Evolutionary conservation across 106 monocot genomes (phyloP).

Genomic region (Narthecium ossifragum): DNA sequence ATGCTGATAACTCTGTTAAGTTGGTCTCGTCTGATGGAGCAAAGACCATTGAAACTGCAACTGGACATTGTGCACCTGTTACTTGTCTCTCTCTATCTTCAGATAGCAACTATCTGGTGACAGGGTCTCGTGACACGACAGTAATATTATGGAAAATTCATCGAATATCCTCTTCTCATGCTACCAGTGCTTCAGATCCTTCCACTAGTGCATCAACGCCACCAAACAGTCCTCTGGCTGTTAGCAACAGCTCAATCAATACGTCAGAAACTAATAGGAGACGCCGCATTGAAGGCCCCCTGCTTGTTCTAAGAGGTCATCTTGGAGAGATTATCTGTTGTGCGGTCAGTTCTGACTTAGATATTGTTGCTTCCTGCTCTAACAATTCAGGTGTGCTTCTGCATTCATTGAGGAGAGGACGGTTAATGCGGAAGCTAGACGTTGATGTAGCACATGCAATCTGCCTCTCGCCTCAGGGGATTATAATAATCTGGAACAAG

Average conservation of each 20-base stretch:
- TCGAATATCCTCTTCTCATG: slow-evolving; percentile 16
- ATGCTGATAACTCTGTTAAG: slow-evolving; percentile 89
- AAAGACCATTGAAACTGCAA: slow-evolving; percentile 86
- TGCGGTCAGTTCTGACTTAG: slow-evolving; percentile 64
- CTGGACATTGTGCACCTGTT: slow-evolving; percentile 74
- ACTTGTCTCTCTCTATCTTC: slow-evolving; percentile 76
- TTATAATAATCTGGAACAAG: slow-evolving; percentile 73
- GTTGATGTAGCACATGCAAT: slow-evolving; percentile 38
- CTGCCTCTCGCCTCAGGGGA: slow-evolving; percentile 70
- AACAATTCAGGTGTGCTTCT: slow-evolving; percentile 53
- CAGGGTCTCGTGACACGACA: slow-evolving; percentile 89
- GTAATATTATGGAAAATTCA: slow-evolving; percentile 86
- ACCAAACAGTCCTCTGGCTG: slow-evolving; percentile 36
- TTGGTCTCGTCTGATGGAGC: slow-evolving; percentile 74
- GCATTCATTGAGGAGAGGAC: slow-evolving; percentile 72
- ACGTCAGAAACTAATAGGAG: slow-evolving; percentile 18
- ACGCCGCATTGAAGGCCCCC: slow-evolving; percentile 74
- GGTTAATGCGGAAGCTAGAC: slow-evolving; percentile 63
- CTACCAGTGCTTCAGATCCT: slow-evolving; percentile 32
- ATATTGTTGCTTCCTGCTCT: slow-evolving; percentile 77
- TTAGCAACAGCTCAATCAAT: slow-evolving; percentile 14
- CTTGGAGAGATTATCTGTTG: slow-evolving; percentile 70
- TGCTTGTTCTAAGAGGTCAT: slow-evolving; percentile 91
- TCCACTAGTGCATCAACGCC: slow-evolving; percentile 25
- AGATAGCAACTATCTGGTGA: slow-evolving; percentile 69